Conservation (phyloP, 2,329 filamentous ascomycete genomes). For the Fusarium sp. region DNA sequence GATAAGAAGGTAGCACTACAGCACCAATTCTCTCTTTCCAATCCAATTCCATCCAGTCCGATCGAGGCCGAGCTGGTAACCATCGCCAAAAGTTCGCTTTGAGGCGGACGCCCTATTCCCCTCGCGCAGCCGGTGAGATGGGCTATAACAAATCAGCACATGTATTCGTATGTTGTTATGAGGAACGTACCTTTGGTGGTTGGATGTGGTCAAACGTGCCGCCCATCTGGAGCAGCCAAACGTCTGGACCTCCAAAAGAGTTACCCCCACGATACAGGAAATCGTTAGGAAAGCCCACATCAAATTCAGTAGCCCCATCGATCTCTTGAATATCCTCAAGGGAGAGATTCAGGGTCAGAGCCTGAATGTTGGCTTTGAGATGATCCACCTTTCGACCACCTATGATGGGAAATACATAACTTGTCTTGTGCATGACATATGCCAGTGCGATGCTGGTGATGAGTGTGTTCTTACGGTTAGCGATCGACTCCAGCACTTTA, state of each 20-base stretch:
- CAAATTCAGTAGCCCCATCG: conserved; percentile 69
- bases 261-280: conserved; percentile 61
- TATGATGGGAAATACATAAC: conserved; percentile 78
- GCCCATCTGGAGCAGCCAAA: conserved; percentile 58
- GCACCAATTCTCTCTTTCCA: conserved; percentile 15
- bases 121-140: conserved; percentile 53
- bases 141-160: conserved; percentile 45
- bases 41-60: conserved; percentile 10
- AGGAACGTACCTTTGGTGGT: conserved; percentile 48
- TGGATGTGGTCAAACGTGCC: conserved; percentile 64
- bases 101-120: conserved; percentile 55
- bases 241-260: conserved; percentile 52
- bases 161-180: background rate
- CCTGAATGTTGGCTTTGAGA: conserved; percentile 75
- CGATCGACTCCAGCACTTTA: conserved; percentile 61
- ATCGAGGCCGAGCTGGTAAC: conserved; percentile 36
- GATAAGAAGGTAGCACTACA: conserved; percentile 8
- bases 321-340: conserved; percentile 73
- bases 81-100: conserved; percentile 48
- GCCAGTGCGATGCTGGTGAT: conserved; percentile 70
- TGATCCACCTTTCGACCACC: conserved; percentile 77
- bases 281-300: conserved; percentile 73
- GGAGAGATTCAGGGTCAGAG: conserved; percentile 68
- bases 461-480: conserved; percentile 53
- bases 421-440: conserved; percentile 77